Base-by-base conservation (phyloP, 1,139 yeast species). In the Hemisphaericaspora xylanilytica region DNA sequence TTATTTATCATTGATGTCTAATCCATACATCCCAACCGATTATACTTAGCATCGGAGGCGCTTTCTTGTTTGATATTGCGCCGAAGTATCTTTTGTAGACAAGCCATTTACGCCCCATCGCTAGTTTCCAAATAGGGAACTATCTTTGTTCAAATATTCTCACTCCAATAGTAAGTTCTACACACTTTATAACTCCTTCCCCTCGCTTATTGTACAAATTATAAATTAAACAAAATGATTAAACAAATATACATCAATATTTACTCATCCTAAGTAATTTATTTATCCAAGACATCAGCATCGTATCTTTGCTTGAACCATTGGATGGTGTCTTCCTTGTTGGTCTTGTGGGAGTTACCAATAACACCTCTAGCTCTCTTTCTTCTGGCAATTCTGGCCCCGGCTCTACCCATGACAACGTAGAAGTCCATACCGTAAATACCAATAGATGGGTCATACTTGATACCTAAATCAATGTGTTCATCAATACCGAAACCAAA, bases 401-500 rank as follows among this genome's bases (percentile, higher is more conserved):
- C 99, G 67, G 97, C 95, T 80, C 99, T 90, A 73, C 97, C 97
- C 81, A 92, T 80, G 69, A 90, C 97, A 69, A 92, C 92, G 92
- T 89, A 94, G 85, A 92, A 92, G 78, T 92, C 98, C 99, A 92
- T 92, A 83, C 99, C 98, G 92, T 92, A 94, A 73, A 92, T 92
- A 75, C 98, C 98, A 67, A 92, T 94, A 70, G 87, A 81, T 75
- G 99, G 99, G 76, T 94, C 98, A 80, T 92, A 92, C 82, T 94
- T 94, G 86, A 92, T 92, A 83, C 98, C 98, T 75, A 92, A 85
- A 75, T 92, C 99, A 67, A 92, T 92, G 85, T 92, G 99, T 82
- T 92, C 99, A 63, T 87, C 88, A 70, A 92, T 82, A 85, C 99
- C 99, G 85, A 92, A 92, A 80, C 98, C 99, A 67, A 92, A 92